Conservation (phyloP, 2,329 filamentous ascomycete species). For the Diaporthe batatas region DNA sequence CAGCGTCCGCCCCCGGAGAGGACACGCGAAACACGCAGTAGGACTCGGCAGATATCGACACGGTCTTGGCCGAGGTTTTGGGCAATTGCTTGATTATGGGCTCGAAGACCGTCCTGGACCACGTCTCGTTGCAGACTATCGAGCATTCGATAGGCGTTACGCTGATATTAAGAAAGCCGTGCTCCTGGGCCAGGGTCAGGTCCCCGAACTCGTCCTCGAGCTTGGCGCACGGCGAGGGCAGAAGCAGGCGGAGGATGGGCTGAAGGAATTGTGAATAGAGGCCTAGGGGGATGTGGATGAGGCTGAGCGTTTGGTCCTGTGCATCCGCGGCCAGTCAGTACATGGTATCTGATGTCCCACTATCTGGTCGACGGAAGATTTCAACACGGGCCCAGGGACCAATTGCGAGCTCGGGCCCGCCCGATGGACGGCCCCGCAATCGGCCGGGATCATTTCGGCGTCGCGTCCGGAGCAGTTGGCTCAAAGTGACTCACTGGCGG, state of each 20-base stretch:
- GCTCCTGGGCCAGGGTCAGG: conserved; percentile 66
- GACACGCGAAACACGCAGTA: conserved; percentile 93
- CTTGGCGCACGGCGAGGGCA: conserved; percentile 69
- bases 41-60: conserved; percentile 84
- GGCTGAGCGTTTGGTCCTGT: conserved; percentile 87
- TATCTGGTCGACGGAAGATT: background rate
- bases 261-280: conserved; percentile 85
- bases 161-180: conserved; percentile 93
- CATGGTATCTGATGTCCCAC: background rate
- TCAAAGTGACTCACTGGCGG: background rate
- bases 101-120: conserved; percentile 80
- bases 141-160: conserved; percentile 94
- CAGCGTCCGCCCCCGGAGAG: conserved; percentile 90
- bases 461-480: background rate
- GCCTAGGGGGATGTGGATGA: conserved; percentile 90
- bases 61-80: conserved; percentile 61
- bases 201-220: conserved; percentile 59
- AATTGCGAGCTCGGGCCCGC: background rate
- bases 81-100: conserved; percentile 77
- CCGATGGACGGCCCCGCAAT: conserved; percentile 29
- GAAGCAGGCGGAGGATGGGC: conserved; percentile 86
- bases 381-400: background rate
- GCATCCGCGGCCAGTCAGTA: conserved; percentile 48
- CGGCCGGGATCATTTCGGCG: conserved; percentile 25
- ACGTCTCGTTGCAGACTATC: conserved; percentile 84